Percentiles rank a stretch among this genome's conserved stretches.
These are phyloP conservation scores for Sporothrix luriei DNA, from an alignment of 2,329 filamentous ascomycete species.

Conservation along the genomic window DNA sequence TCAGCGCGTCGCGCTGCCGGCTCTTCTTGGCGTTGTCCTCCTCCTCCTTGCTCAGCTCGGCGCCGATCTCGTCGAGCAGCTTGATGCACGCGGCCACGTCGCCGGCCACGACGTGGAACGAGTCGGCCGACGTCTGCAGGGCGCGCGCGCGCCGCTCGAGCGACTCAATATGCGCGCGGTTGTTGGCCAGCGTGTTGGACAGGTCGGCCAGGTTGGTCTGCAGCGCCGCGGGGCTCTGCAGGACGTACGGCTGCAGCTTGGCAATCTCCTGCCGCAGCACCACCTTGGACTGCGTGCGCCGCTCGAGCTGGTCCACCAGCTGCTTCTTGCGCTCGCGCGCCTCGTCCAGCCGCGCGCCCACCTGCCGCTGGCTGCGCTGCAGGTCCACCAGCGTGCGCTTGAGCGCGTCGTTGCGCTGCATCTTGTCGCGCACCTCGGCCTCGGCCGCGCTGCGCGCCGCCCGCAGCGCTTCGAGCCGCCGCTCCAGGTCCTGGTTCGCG, in stretches of 20 bases:
- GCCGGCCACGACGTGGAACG: conserved; percentile 78
- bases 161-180: conserved; percentile 82
- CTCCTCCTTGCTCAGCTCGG: conserved; percentile 87
- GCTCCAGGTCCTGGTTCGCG: conserved; percentile 86
- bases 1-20: conserved; percentile 81
- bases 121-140: conserved; percentile 87
- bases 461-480: conserved; percentile 76
- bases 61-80: conserved; percentile 80
- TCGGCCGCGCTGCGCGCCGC: conserved; percentile 80
- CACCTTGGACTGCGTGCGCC: conserved; percentile 69
- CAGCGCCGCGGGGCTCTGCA: conserved; percentile 81
- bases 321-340: conserved; percentile 78
- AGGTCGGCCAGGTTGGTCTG: conserved; percentile 82
- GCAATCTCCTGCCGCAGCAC: conserved; percentile 79
- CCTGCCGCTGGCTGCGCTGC: conserved; percentile 76
- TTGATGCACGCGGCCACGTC: conserved; percentile 89
- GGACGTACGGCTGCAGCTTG: conserved; percentile 88
- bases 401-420: conserved; percentile 80
- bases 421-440: conserved; percentile 78
- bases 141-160: conserved; percentile 86
- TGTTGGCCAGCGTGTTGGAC: conserved; percentile 72
- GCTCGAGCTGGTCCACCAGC: conserved; percentile 71
- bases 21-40: conserved; percentile 81
- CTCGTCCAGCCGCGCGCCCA: conserved; percentile 79
- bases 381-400: conserved; percentile 81